phyloP scores from a whole-genome alignment of 805 yeast genomes.

The Peterozyma xylosa region DNA sequence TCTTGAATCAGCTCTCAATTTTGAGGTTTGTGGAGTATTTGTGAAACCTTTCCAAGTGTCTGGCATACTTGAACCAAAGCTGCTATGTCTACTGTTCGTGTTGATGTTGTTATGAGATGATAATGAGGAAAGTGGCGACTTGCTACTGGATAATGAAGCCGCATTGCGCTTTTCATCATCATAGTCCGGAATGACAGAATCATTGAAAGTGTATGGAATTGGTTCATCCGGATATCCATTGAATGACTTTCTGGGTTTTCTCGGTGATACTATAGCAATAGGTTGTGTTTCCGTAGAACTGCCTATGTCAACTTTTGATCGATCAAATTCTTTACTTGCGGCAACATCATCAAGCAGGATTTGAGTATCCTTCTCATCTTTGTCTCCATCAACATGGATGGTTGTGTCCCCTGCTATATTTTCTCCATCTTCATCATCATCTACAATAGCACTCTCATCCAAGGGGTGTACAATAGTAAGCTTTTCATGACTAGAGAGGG shows the following conservation, averaged over 20 bases:
- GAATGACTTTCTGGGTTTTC: slow-evolving; percentile 4
- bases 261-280: slow-evolving; percentile 1
- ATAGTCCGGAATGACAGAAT: slow-evolving; percentile 21
- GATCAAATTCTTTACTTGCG: too few species aligned
- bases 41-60: slow-evolving; percentile 6
- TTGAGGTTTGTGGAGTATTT: slow-evolving; percentile 4
- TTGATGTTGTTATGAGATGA: slow-evolving; percentile 5
- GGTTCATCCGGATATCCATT: slow-evolving; percentile 6
- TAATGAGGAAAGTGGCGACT: slow-evolving; percentile 10
- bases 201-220: slow-evolving; percentile 18
- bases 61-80: background rate
- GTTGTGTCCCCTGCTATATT: too few species aligned
- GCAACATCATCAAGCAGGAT: slow-evolving; percentile 13
- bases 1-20: slow-evolving; percentile 13
- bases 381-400: slow-evolving; percentile 11
- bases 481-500: slow-evolving; percentile 5
- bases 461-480: too few species aligned
- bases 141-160: slow-evolving; percentile 4
- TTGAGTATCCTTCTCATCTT: slow-evolving; percentile 16
- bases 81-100: slow-evolving; percentile 2
- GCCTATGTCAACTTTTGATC: too few species aligned
- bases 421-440: slow-evolving; percentile 7
- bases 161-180: slow-evolving; percentile 22
- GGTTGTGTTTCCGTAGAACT: background rate
- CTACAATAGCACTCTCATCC: slow-evolving; percentile 9